A percentile compares a stretch with the other conserved stretches of the same genome.
phyloP scores from a whole-genome alignment of 495 filamentous ascomycete genomes.

The Daldinia vernicosa region DNA sequence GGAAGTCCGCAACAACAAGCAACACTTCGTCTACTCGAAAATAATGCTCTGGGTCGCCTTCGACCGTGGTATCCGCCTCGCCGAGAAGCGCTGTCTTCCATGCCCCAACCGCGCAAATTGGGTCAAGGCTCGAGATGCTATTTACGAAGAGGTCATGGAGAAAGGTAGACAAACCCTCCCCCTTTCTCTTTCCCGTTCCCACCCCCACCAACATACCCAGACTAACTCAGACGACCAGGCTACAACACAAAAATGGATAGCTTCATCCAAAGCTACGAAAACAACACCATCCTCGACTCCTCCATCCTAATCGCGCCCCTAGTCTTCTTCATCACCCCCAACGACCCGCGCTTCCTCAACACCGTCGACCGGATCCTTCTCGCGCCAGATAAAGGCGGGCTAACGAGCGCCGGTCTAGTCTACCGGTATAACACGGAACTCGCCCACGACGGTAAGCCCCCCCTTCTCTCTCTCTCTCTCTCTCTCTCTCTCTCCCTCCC shows the following conservation, averaged over 20 bases:
- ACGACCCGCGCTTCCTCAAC: constrained; percentile 74
- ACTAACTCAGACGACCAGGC: constrained; percentile 40
- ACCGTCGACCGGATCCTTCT: constrained; percentile 74
- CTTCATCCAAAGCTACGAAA: constrained; percentile 78
- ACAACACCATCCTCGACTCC: constrained; percentile 70
- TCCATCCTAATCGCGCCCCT: constrained; percentile 76
- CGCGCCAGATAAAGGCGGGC: constrained; percentile 72
- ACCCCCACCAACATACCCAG: too few relatives aligned
- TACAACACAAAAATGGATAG: constrained; percentile 70
- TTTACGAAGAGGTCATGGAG: constrained; percentile 79
- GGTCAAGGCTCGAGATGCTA: constrained; percentile 66
- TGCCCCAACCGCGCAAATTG: constrained; percentile 72
- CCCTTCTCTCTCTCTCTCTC: neutral
- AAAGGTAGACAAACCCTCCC: constrained; percentile 51
- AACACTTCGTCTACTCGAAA: constrained; percentile 77
- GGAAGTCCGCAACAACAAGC: constrained; percentile 76
- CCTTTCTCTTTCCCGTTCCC: too few relatives aligned
- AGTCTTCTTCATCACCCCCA: constrained; percentile 78
- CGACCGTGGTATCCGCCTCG: constrained; percentile 73
- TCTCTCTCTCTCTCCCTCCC: neutral
- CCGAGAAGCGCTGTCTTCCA: constrained; percentile 74
- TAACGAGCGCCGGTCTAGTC: constrained; percentile 75
- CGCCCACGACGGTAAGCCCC: constrained; percentile 69
- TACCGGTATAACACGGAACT: constrained; percentile 73
- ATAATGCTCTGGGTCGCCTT: constrained; percentile 82